Percentiles rank a stretch among this genome's conserved stretches.
phyloP scores from a whole-genome alignment of 2,329 filamentous ascomycete genomes.

The Westerdykella sp. region DNA sequence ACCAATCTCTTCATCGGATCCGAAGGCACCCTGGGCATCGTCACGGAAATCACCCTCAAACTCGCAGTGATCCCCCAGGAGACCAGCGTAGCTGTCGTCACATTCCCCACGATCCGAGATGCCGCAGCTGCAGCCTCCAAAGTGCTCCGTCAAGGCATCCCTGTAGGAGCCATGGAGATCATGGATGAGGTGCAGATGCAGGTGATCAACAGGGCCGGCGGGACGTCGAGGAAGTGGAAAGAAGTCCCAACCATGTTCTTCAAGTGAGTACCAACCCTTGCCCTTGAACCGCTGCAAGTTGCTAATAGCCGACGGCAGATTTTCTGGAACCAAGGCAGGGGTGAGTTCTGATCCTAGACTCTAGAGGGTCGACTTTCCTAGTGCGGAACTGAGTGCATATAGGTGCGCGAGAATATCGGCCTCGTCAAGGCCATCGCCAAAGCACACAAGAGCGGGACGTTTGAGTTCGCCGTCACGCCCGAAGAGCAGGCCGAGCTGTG shows the following conservation, averaged over 20 bases:
- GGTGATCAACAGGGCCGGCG: conserved; percentile 69
- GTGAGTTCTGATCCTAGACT: conserved; percentile 22
- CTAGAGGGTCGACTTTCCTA: conserved; percentile 13
- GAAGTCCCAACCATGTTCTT: conserved; percentile 75
- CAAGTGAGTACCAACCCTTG: conserved; percentile 49
- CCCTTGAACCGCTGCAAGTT: conserved; percentile 3
- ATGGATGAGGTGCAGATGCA: conserved; percentile 87
- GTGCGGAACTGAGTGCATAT: conserved; percentile 25
- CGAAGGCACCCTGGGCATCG: conserved; percentile 73
- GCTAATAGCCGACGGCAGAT: conserved; percentile 35
- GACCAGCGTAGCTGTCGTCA: conserved; percentile 71
- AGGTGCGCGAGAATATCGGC: conserved; percentile 67
- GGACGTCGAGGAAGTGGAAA: conserved; percentile 65
- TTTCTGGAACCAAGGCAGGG: conserved; percentile 71
- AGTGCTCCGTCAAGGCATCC: conserved; percentile 69
- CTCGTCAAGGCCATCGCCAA: conserved; percentile 63
- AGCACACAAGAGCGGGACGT: conserved; percentile 50
- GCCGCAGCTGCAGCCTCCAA: conserved; percentile 68
- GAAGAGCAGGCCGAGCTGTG: conserved; percentile 52
- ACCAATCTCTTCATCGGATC: conserved; percentile 74
- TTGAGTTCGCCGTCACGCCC: conserved; percentile 51
- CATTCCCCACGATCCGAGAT: conserved; percentile 69
- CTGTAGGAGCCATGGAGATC: conserved; percentile 72
- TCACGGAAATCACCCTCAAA: conserved; percentile 79
- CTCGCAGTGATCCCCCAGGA: conserved; percentile 70